Evolutionary conservation across 2,329 filamentous ascomycete genomes (phyloP), one percentile per base, ranked within the genome.

Genomic region (Amphichorda felina): DNA sequence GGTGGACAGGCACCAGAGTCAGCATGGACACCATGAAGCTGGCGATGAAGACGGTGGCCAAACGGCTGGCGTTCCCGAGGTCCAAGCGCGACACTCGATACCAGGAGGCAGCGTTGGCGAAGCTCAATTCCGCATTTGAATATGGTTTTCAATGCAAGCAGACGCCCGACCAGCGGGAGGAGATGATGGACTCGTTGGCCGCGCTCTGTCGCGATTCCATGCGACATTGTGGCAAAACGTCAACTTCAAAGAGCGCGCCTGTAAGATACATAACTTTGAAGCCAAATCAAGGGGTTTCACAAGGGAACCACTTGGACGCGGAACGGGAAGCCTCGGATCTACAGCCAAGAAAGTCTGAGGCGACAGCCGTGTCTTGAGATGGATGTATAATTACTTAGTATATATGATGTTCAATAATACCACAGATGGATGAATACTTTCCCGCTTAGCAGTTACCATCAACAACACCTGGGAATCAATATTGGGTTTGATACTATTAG

Each of bases 11-110:
- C 4, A 35, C 8, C n/a, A 11, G 16, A 14, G 11, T 35, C 11
- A 10, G 14, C 16, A 28, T 21, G 25, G 10, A 35, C 13, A 16
- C 26, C 18, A 17, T 35, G 6, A 35, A 35, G 26, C 43, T 53
- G 17, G 56, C 55, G 8, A 59, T 59, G 47, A 57, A 58, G 42
- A 46, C 47, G 14, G 41, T 52, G 21, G 50, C 50, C 15, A 44
- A 43, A 36, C 50, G 54, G 14, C 44, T 43, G 5, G 37, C 44
- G 38, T 48, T 16, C 40, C 47, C 22, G 10, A 10, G 19, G 4
- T 8, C 17, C 3, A n/a, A 10, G 22, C 31, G 15, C 18, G 19
- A 24, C 13, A 19, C 24, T 3, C 31, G 14, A 10, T 5, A 22
- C 5, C n/a, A 18, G 8, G 31, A 33, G 19, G 18, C 25, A 15